Base-by-base conservation (phyloP, 176 grass and related monocot genomes). In the Triticum timopheevii region DNA sequence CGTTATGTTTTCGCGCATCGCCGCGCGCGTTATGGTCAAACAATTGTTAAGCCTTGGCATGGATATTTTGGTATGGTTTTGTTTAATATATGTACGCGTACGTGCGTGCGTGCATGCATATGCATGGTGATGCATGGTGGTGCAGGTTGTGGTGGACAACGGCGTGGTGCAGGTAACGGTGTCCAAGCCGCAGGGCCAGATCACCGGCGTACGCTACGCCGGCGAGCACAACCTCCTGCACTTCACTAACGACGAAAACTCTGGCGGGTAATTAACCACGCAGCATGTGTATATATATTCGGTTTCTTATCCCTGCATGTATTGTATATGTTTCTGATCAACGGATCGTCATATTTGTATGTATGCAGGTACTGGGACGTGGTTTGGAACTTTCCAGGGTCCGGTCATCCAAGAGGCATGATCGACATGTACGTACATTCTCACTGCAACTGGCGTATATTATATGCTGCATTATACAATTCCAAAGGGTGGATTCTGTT, bases 361-460 rank as follows among this genome's bases (percentile, higher is more conserved):
- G 10, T 76, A 20, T 76, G 76, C 90, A 97, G 94, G 83, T 94
- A 97, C 30, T 97, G 92, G 94, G 80, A 97, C 56, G n/a, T 94
- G 56, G 76, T 77, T 30, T 97, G 94, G 94, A 89, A 82, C 69
- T 76, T 52, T 10, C 88, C 86, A 7, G 83, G 68, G 27, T 84
- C 86, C 2, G 39, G 69, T 34, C 73, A 78, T 44, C 85, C 34
- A 76, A 65, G n/a, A 86, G 82, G 80, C 47, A 28, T 82, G 49
- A 85, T 92, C 27, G 86, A 92, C 49, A 79, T 45, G 94, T 76
- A 76, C 25, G 73, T 76, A 11, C 73, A 6, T 3, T 44, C 38
- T 17, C 45, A 52, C 72, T 19, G 44, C 24, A 13, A 75, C 1
- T 73, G 17, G 1, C 54, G 1, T 22, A 2, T 58, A 20, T 56